These are phyloP conservation scores for Nyssa sinensis DNA, from an alignment of 148 eudicot species.

Conservation along the genomic window DNA sequence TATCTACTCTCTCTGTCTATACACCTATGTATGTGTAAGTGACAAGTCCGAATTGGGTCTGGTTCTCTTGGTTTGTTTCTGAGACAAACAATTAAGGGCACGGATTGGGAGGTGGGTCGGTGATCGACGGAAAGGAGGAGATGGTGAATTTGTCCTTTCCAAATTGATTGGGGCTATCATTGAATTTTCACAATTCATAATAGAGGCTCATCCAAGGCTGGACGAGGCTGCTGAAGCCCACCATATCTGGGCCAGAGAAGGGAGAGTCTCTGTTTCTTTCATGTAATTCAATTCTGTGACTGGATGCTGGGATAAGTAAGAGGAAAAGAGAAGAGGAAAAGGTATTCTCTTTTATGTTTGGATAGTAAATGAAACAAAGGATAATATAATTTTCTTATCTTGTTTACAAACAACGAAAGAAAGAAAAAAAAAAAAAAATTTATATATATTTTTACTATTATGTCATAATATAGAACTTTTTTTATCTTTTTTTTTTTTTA, in stretches of 20 bases:
- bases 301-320: too few relatives aligned
- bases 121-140: conserved; percentile 12
- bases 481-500: too few relatives aligned
- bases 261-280: too few relatives aligned
- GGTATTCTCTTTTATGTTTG: too few relatives aligned
- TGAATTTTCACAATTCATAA: background rate
- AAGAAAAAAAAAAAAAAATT: too few relatives aligned
- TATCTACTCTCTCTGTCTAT: background rate
- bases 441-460: too few relatives aligned
- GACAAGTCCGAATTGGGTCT: background rate
- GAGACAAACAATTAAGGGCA: conserved; percentile 13
- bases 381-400: too few relatives aligned
- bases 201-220: background rate
- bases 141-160: background rate
- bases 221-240: background rate
- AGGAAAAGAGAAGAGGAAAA: too few relatives aligned
- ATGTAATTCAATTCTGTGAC: too few relatives aligned
- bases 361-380: too few relatives aligned
- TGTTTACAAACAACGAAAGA: too few relatives aligned
- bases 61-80: background rate
- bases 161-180: background rate
- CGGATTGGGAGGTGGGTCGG: background rate
- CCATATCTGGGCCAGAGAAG: background rate
- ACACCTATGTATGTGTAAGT: background rate
- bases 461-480: too few relatives aligned